These are phyloP conservation scores for Xylariales sp. DNA, from an alignment of 2,329 filamentous ascomycete genomes.

Conservation along the genomic window DNA sequence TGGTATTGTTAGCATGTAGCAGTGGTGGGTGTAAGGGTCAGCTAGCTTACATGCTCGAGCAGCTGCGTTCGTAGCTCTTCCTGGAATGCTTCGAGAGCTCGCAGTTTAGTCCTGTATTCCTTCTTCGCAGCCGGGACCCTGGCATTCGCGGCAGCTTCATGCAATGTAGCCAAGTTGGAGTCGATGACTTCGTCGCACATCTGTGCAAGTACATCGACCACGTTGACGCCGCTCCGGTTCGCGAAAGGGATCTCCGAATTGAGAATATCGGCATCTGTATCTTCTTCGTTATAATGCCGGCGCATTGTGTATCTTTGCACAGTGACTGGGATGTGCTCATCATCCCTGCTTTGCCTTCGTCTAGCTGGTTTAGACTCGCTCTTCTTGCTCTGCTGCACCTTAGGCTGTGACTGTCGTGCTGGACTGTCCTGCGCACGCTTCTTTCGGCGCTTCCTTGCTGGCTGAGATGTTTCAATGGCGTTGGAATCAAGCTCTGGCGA, in stretches of 20 bases:
- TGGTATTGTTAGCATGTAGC: too few relatives aligned
- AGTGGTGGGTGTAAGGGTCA: slow-evolving; percentile 58
- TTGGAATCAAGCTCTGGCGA: slow-evolving; percentile 39
- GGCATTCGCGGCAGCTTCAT: slow-evolving; percentile 37
- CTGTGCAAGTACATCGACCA: slow-evolving; percentile 57
- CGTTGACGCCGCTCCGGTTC: slow-evolving; percentile 52
- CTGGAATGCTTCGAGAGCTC: slow-evolving; percentile 53
- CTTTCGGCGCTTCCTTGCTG: slow-evolving; percentile 29
- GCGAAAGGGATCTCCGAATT: slow-evolving; percentile 49
- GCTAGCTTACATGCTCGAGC: slow-evolving; percentile 50
- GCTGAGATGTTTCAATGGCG: slow-evolving; percentile 26
- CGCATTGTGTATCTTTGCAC: slow-evolving; percentile 56
- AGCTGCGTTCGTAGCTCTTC: slow-evolving; percentile 52
- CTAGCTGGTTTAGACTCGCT: slow-evolving; percentile 14
- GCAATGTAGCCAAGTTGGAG: slow-evolving; percentile 43
- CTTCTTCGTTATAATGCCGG: slow-evolving; percentile 34
- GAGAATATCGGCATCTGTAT: slow-evolving; percentile 36
- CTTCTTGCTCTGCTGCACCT: slow-evolving; percentile 17
- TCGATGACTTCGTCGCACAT: slow-evolving; percentile 57
- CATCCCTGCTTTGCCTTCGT: slow-evolving; percentile 19
- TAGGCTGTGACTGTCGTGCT: slow-evolving; percentile 37
- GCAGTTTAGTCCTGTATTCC: slow-evolving; percentile 50
- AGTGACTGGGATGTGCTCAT: slow-evolving; percentile 46
- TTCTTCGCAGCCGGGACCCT: slow-evolving; percentile 43
- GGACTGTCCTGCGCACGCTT: slow-evolving; percentile 33